phyloP scores from a whole-genome alignment of 148 eudicot species.

The Cornus kousa region DNA sequence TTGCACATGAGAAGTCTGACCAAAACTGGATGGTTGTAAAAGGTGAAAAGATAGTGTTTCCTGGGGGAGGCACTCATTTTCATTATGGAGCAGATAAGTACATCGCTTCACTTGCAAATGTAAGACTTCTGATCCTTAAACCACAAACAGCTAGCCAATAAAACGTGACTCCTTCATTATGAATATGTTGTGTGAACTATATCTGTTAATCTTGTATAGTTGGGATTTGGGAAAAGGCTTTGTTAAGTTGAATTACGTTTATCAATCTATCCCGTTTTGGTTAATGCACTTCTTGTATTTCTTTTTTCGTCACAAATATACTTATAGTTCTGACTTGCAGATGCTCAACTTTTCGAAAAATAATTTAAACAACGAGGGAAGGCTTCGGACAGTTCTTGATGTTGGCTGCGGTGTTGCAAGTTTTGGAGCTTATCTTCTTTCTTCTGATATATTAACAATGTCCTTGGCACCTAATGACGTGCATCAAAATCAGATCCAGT shows the following conservation, averaged over 20 bases:
- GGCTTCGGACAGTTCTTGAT: constrained; percentile 84
- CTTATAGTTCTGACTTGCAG: constrained; percentile 38
- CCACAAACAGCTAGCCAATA: neutral
- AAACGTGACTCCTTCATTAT: neutral
- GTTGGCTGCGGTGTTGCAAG: constrained; percentile 99
- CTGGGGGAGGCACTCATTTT: constrained; percentile 99
- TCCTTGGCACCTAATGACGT: constrained; percentile 98
- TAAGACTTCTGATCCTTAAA: constrained; percentile 36
- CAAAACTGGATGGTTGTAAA: constrained; percentile 99
- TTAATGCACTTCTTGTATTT: neutral
- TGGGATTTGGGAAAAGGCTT: neutral
- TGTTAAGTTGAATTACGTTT: no score
- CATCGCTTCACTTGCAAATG: constrained; percentile 89
- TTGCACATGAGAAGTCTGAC: constrained; percentile 97
- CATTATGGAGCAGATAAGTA: constrained; percentile 98
- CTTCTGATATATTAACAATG: constrained; percentile 83
- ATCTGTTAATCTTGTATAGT: neutral
- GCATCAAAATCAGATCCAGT: constrained; percentile 98
- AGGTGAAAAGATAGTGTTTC: constrained; percentile 86
- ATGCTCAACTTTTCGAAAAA: constrained; percentile 90
- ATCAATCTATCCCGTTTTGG: neutral
- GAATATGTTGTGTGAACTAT: neutral
- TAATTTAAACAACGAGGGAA: constrained; percentile 71
- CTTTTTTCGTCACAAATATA: neutral
- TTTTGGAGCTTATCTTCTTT: constrained; percentile 96